Conservation (phyloP, 306 rosid genomes). For the Prunus mongolica region DNA sequence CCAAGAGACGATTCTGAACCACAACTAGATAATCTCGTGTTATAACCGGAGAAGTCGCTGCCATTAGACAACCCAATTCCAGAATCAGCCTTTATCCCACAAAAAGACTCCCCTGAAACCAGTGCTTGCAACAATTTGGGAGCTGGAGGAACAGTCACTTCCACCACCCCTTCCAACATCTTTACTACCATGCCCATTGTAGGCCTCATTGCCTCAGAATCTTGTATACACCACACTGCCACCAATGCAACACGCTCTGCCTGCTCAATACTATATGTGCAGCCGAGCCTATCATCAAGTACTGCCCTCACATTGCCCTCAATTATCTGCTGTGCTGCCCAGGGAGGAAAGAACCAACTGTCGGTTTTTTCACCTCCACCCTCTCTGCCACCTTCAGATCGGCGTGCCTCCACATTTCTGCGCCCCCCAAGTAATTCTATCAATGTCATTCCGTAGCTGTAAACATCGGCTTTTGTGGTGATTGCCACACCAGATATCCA, state of each 20-base stretch:
- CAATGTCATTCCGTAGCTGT: constrained; percentile 85
- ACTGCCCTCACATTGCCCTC: constrained; percentile 53
- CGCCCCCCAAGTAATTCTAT: constrained; percentile 71
- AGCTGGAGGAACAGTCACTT: constrained; percentile 55
- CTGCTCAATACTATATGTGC: constrained; percentile 46
- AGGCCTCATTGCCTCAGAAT: constrained; percentile 68
- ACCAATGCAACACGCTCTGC: constrained; percentile 57
- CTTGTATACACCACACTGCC: constrained; percentile 96
- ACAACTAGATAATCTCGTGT: constrained; percentile 37
- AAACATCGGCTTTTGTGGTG: constrained; percentile 81
- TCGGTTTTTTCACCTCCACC: constrained; percentile 31
- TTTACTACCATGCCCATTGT: constrained; percentile 75
- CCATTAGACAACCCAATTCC: constrained; percentile 25
- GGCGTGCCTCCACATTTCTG: constrained; percentile 58
- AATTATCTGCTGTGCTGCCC: constrained; percentile 69
- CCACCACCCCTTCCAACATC: constrained; percentile 77
- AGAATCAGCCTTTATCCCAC: constrained; percentile 49
- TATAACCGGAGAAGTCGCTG: constrained; percentile 37
- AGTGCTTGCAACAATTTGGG: constrained; percentile 79
- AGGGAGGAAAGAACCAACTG: constrained; percentile 86
- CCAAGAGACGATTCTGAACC: constrained; percentile 51
- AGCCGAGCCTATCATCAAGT: constrained; percentile 54
- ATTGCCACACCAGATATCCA: constrained; percentile 83
- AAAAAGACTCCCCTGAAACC: constrained; percentile 73
- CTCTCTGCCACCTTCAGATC: constrained; percentile 31